phyloP scores from a whole-genome alignment of 768 basidiomycete genomes.

The Mycena alexandri region DNA sequence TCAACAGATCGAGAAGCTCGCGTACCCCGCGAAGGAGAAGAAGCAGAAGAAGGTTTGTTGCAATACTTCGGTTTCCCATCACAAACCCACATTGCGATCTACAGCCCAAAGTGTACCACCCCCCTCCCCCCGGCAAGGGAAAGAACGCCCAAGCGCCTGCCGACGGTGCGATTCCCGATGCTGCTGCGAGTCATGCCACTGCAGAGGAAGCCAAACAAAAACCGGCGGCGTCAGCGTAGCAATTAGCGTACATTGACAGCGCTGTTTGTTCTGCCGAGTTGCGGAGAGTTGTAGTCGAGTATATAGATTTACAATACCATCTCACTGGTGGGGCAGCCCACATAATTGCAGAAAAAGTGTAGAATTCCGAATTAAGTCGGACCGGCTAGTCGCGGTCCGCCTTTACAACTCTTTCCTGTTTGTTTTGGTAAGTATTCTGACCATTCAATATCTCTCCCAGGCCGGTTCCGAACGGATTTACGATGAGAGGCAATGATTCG shows the following conservation, averaged over 20 bases:
- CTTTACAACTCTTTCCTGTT: no score
- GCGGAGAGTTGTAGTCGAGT: not conserved
- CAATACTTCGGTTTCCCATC: not conserved
- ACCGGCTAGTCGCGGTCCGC: no score
- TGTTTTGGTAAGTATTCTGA: no score
- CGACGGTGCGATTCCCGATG: conserved; percentile 26
- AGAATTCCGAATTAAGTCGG: no score
- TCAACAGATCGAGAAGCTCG: conserved; percentile 79
- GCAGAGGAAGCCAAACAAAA: conserved; percentile 24
- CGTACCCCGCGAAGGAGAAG: conserved; percentile 82
- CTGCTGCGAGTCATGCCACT: not conserved
- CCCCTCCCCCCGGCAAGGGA: conserved; percentile 85
- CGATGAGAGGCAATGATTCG: no score
- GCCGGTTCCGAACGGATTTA: no score
- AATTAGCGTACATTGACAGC: conserved; percentile 13
- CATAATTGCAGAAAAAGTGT: no score
- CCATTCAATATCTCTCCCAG: no score
- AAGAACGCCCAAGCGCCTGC: conserved; percentile 60
- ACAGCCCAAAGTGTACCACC: conserved; percentile 86
- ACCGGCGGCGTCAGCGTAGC: conserved; percentile 22
- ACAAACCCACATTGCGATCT: conserved; percentile 10
- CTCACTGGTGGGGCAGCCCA: no score
- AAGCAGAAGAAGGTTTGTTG: conserved; percentile 72
- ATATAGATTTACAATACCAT: conserved; percentile 2
- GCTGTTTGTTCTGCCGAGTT: not conserved